Evolutionary conservation across 768 basidiomycete genomes (phyloP), one percentile per base, ranked within the genome.

Genomic region (Pisolithus sp.): DNA sequence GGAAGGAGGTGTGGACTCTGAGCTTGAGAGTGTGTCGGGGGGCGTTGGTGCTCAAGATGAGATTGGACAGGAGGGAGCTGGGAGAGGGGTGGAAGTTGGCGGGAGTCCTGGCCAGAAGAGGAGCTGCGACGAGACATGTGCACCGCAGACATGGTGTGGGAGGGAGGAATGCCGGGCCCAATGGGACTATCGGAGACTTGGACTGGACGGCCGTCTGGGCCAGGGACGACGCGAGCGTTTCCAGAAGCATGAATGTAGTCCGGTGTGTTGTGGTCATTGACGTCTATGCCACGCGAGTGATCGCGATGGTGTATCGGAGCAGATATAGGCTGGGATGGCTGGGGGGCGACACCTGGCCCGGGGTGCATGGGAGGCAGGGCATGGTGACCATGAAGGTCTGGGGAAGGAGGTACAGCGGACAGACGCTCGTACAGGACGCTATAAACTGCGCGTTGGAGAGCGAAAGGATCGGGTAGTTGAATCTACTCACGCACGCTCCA

Each of bases 401-500:
- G 80, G 1, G 81, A 79, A 40, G 81, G 77, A 20, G 83, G 79
- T 20, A 81, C 72, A 37, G 74, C 73, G 47, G 82, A 77, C 9
- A 91, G 73, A 48, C 87, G 83, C 67, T 91, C 89, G 63, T 91
- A 91, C 50, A 91, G 71, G 40, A 91, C 81, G 48, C 88, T 81
- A 58, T 71, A 53, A 58, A 57, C 43, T 48, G 51, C n/a, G 59
- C 40, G 68, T 69, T 13, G 69, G 59, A 64, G 50, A 57, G 49
- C 36, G 53, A 59, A 54, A 21, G 20, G 62, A 61, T 51, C 53
- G 53, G 48, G 54, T 51, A 52, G 20, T 48, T 53, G 56, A 54
- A 54, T 49, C 54, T 53, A 81, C 89, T 74, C 61, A 92, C 90
- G 89, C 88, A 73, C 90, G 76, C 70, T 93, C 90, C 52, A 93